Evolutionary conservation across 106 monocot species (phyloP).

Genomic region (Narthecium ossifragum): DNA sequence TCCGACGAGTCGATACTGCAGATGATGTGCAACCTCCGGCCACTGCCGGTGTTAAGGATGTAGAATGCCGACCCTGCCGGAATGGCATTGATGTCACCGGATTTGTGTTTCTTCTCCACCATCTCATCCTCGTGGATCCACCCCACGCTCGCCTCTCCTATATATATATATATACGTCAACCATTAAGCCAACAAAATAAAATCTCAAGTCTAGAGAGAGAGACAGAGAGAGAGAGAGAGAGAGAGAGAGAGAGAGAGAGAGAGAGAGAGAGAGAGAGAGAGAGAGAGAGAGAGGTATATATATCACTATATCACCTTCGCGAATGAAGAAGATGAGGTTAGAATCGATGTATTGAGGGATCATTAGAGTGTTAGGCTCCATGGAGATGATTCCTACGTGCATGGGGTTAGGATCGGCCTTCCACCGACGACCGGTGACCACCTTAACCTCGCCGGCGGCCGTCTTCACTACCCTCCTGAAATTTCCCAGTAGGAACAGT

Average conservation of each 20-base stretch:
- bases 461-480: slow-evolving; percentile 40
- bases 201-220: no score
- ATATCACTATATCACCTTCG: slow-evolving; percentile 32
- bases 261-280: background rate
- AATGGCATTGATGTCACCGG: slow-evolving; percentile 67
- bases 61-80: slow-evolving; percentile 81
- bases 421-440: slow-evolving; percentile 15
- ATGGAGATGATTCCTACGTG: slow-evolving; percentile 76
- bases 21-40: slow-evolving; percentile 63
- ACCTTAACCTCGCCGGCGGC: slow-evolving; percentile 49
- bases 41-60: slow-evolving; percentile 65
- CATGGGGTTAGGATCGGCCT: slow-evolving; percentile 22
- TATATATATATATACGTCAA: no score
- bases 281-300: background rate
- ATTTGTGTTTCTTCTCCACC: slow-evolving; percentile 66
- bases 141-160: slow-evolving; percentile 74
- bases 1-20: slow-evolving; percentile 58
- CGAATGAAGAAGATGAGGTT: slow-evolving; percentile 60
- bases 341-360: slow-evolving; percentile 85
- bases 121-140: slow-evolving; percentile 59
- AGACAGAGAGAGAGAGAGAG: background rate
- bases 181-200: no score
- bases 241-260: background rate
- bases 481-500: slow-evolving; percentile 32
- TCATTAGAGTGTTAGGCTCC: slow-evolving; percentile 78